These are phyloP conservation scores for Colletotrichum incanum DNA, from an alignment of 2,329 filamentous ascomycete genomes.

Conservation along the genomic window DNA sequence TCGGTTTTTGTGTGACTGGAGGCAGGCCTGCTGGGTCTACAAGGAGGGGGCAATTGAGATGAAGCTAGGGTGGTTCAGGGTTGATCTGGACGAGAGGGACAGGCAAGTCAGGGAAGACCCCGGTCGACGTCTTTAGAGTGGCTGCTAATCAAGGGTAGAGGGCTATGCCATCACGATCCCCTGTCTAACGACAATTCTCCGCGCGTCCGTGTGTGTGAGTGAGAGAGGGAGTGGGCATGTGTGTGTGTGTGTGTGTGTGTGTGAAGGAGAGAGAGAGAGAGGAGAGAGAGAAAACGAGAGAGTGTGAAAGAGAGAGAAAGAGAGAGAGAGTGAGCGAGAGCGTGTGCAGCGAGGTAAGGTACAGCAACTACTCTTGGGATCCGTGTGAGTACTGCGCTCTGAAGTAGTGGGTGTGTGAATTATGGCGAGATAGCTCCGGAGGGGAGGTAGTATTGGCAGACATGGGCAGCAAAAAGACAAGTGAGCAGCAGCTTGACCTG, in stretches of 20 bases:
- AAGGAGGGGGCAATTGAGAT: constrained; percentile 59
- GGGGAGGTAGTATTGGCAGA: constrained; percentile 11
- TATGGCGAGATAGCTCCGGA: neutral
- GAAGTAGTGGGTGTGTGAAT: constrained; percentile 1
- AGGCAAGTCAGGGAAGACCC: constrained; percentile 54
- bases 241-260: constrained; percentile 42
- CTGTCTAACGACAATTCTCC: constrained; percentile 55
- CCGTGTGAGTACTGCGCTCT: neutral
- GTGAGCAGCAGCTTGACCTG: constrained; percentile 4
- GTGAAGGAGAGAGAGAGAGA: constrained; percentile 35
- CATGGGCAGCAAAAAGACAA: constrained; percentile 14
- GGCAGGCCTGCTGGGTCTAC: constrained; percentile 46
- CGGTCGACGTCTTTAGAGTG: constrained; percentile 55
- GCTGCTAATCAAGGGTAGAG: constrained; percentile 57
- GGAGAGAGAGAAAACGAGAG: too few species aligned
- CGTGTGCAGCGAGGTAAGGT: neutral
- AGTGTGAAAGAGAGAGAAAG: constrained; percentile 31
- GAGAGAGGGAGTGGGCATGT: constrained; percentile 30
- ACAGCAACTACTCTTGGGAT: neutral
- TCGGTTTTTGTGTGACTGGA: constrained; percentile 67
- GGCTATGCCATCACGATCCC: constrained; percentile 53
- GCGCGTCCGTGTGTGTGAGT: constrained; percentile 49
- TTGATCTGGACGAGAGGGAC: constrained; percentile 53
- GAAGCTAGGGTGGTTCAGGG: constrained; percentile 60
- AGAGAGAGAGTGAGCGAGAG: constrained; percentile 1